Base-by-base conservation (phyloP, 495 filamentous ascomycete genomes). In the Thozetella sp. region DNA sequence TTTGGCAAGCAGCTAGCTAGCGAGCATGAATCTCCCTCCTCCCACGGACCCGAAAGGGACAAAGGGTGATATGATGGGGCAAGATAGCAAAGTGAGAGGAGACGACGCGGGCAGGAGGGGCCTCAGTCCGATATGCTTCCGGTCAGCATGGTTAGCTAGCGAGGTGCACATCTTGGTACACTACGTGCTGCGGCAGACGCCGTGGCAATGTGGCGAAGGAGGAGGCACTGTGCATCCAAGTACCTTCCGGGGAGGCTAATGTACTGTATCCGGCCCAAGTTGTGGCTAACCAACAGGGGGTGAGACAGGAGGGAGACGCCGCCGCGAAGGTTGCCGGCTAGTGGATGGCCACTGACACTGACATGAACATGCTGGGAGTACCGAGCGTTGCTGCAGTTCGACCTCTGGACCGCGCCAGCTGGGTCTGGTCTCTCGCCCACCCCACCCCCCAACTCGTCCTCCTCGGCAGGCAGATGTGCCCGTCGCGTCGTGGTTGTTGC, bases 181-280 rank as follows among this genome's bases (percentile, higher is more conserved):
- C n/a, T n/a, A n/a, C n/a, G n/a, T 37, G 30, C 15, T 37, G 55
- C 55, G 51, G 55, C 37, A 54, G 53, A 46, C 34, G 48, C 56
- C 30, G 43, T 26, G 53, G 37, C 22, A 23, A 46, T 50, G 27
- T 13, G 51, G 34, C 10, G 34, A 15, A 25, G 40, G 23, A 24
- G 34, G 53, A 50, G 27, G 46, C 61, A 63, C 56, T 56, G 56
- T 63, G 43, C 43, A 48, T 3, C 3, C 43, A 20, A 48, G 43
- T 48, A 48, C 43, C n/a, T 11, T 48, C 43, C 20, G 6, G n/a
- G 43, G 43, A 48, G 43, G 43, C 43, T 48, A 48, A 48, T 48
- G 43, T 48, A 48, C 43, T 48, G 9, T 48, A 48, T 48, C 43
- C 43, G 20, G 9, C 48, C 50, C 30, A 40, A 52, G 46, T 54